These are phyloP conservation scores for Daldinia sp. DNA, from an alignment of 2,329 filamentous ascomycete genomes.

Conservation along the genomic window DNA sequence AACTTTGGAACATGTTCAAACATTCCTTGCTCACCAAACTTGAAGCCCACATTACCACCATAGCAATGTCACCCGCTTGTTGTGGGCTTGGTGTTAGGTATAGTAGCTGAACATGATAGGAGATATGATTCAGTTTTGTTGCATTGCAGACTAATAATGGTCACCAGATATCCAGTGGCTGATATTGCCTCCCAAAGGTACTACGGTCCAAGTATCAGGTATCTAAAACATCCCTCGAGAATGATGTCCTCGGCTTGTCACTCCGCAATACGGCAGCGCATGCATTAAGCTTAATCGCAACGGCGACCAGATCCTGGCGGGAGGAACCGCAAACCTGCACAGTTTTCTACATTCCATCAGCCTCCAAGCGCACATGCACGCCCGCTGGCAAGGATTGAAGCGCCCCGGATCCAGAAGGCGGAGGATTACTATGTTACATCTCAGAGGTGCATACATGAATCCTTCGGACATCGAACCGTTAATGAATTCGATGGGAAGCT, in stretches of 20 bases:
- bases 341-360: background rate
- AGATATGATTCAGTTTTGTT: background rate
- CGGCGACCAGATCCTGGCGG: background rate
- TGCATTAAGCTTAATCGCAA: background rate
- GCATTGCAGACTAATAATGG: constrained; percentile 1
- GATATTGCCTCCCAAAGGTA: background rate
- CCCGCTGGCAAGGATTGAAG: background rate
- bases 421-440: constrained; percentile 7
- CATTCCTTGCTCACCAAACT: background rate
- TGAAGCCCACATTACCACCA: background rate
- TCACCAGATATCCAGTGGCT: background rate
- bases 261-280: background rate
- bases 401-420: background rate
- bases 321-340: background rate
- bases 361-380: background rate
- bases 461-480: background rate
- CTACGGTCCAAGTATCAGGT: background rate
- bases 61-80: background rate
- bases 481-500: constrained; percentile 1
- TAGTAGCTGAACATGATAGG: background rate
- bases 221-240: background rate
- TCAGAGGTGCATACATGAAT: background rate
- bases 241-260: background rate
- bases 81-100: background rate
- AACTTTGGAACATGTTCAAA: constrained; percentile 2